Evolutionary conservation across 192 early-diverging fungal species (phyloP).

Genomic region (Funneliformis mosseae): DNA sequence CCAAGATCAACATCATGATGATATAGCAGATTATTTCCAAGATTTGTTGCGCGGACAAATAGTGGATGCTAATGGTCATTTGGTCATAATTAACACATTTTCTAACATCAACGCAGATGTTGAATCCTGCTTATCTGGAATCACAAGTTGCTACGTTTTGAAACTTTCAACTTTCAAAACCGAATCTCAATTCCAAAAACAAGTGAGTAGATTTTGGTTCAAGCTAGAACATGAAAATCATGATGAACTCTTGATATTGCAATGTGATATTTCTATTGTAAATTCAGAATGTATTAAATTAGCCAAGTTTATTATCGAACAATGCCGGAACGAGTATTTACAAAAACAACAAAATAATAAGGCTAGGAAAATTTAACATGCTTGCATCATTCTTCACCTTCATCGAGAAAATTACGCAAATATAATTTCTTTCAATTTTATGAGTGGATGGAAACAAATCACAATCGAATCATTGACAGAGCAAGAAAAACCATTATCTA

Average conservation of each 20-base stretch:
- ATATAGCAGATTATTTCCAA: slow-evolving; percentile 17
- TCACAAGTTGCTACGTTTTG: not conserved
- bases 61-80: not conserved
- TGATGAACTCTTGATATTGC: slow-evolving; percentile 25
- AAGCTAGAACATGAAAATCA: not conserved
- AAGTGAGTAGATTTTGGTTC: slow-evolving; percentile 31
- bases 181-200: slow-evolving; percentile 31
- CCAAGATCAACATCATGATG: not conserved
- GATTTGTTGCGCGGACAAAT: not conserved
- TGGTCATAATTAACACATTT: slow-evolving; percentile 33
- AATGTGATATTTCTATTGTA: slow-evolving; percentile 32
- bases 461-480: slow-evolving; percentile 23
- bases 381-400: slow-evolving; percentile 35
- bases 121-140: not conserved
- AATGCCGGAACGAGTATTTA: slow-evolving; percentile 29
- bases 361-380: slow-evolving; percentile 10
- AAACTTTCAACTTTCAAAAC: slow-evolving; percentile 36
- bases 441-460: slow-evolving; percentile 36
- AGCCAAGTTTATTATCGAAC: slow-evolving; percentile 36
- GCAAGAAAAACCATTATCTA: slow-evolving; percentile 29
- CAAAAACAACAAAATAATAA: not conserved
- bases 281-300: slow-evolving; percentile 32
- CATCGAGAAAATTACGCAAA: not conserved
- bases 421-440: slow-evolving; percentile 24
- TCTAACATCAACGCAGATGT: slow-evolving; percentile 36